Evolutionary conservation across 2,329 filamentous ascomycete genomes (phyloP), one percentile per base, ranked within the genome.

Genomic region (Diaporthe citri): DNA sequence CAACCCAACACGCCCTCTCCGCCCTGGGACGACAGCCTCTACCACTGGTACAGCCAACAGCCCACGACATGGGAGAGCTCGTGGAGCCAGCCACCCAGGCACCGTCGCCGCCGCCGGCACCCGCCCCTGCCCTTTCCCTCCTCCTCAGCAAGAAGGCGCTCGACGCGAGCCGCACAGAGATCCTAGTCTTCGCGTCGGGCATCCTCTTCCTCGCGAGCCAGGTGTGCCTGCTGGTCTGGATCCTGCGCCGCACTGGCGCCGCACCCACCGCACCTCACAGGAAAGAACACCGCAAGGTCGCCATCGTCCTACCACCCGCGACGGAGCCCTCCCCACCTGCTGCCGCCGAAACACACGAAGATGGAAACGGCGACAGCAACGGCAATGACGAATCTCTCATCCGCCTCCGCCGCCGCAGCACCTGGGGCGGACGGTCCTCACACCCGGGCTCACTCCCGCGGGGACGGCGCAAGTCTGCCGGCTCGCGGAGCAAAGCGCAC

Each of bases 181-280:
- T 85, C 59, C 69, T 81, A 51, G 76, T 84, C 36, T 76, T 85
- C 36, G 82, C 83, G 17, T 74, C 79, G 20, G 80, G 79, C 17
- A 80, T 83, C 59, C 76, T 85, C 48, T 56, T 82, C 22, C 79
- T 85, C 36, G 82, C 84, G 22, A 78, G 77, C 22, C 75, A 82
- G 9, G 78, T 85, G 22, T 79, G 79, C 31, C 74, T 82, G n/a
- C 71, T 84, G 34, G 79, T 85, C 52, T 80, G 82, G 57, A 75
- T 82, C 59, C 80, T 80, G 41, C 75, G 80, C 31, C 77, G 78
- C 60, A 22, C 79, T 76, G 72, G 72, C 76, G 25, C 77, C 79
- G 56, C 41, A 22, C 13, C 15, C 10, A 6, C 57, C 20, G 22
- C 8, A 4, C 36, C 36, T 4, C 12, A 13, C 20, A 62, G 34